A percentile compares a stretch with the other conserved stretches of the same genome.
Conservation (phyloP, 2,329 filamentous ascomycete genomes). For the Aspergillus ibericus region DNA sequence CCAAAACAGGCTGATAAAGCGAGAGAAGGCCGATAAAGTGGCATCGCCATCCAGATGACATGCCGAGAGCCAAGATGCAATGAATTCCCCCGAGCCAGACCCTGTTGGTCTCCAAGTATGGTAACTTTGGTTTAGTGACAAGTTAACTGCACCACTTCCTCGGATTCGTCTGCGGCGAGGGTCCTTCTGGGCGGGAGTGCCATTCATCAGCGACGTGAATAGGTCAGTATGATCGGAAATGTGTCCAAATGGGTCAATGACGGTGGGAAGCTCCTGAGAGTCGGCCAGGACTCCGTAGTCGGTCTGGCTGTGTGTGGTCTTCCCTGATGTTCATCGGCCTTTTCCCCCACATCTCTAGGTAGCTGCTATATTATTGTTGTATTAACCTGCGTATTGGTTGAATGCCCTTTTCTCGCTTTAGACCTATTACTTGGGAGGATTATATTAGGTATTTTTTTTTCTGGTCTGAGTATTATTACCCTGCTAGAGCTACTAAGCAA, state of each 20-base stretch:
- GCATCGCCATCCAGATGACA: background rate
- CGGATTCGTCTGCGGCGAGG: background rate
- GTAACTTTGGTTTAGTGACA: conserved; percentile 20
- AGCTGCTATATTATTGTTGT: conserved; percentile 1
- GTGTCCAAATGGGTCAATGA: background rate
- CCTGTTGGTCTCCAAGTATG: conserved; percentile 17
- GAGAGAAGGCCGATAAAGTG: background rate
- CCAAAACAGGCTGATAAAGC: background rate
- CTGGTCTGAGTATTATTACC: conserved; percentile 3
- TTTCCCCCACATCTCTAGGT: conserved; percentile 4
- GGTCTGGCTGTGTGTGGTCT: background rate
- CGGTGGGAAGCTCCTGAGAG: background rate
- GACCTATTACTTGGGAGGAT: conserved; percentile 3
- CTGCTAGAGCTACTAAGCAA: background rate
- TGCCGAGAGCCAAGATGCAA: conserved; percentile 5
- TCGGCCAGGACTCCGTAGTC: background rate
- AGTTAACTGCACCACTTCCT: conserved; percentile 10
- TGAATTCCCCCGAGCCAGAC: conserved; percentile 14
- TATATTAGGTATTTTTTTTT: conserved; percentile 8
- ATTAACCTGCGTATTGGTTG: background rate
- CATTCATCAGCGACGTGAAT: background rate
- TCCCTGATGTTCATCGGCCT: background rate
- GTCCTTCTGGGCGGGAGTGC: background rate
- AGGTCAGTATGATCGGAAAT: background rate
- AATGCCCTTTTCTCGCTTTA: conserved; percentile 1